Evolutionary conservation across 225 moss, liverwort and hornwort species (phyloP), one percentile per base, ranked within the genome.

Genomic region (Sphagnum tenellum): DNA sequence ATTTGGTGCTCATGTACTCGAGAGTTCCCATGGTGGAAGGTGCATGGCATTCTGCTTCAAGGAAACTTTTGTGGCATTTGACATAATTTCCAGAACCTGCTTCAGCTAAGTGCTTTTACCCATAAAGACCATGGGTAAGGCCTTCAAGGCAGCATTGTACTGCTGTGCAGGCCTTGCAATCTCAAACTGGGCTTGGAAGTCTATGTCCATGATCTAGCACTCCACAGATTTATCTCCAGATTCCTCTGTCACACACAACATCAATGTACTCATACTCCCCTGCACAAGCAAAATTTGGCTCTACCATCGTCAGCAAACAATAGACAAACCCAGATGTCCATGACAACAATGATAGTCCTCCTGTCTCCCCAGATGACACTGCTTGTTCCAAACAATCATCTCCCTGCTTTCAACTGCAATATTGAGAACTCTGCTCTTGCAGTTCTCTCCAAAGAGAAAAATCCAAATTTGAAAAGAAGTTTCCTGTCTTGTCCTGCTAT

Each of bases 11-110:
- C 77, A 89, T 87, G 81, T 83, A 92, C 48, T 82, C 79, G 8
- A 89, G 77, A 3, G 87, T 92, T 50, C 92, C 92, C 92, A 92
- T 0, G 92, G 92, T 10, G 92, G 92, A 62, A 92, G 81, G 51
- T 80, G 74, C 89, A 92, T 87, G 63, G 64, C 67, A 47, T 82
- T 89, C 62, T 92, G 84, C 73, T 82, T 79, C 53, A 84, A 65
- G 3, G 89, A 89, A 8, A 62, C 60, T 57, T 87, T 89, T 7
- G 84, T 85, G 10, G 89, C 85, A 44, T 87, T 85, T 8, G 87
- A 87, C 92, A 92, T 89, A 12, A 85, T 76, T 12, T 76, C 70
- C 47, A 92, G 65, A 9, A 89, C 78, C 73, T 92, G 78, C 80
- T 79, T 77, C 61, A 92, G 69, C 65, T 81, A 72, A 48, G 60